Evolutionary conservation across 2,329 filamentous ascomycete species (phyloP).

Genomic region (Cercospora citrullina): DNA sequence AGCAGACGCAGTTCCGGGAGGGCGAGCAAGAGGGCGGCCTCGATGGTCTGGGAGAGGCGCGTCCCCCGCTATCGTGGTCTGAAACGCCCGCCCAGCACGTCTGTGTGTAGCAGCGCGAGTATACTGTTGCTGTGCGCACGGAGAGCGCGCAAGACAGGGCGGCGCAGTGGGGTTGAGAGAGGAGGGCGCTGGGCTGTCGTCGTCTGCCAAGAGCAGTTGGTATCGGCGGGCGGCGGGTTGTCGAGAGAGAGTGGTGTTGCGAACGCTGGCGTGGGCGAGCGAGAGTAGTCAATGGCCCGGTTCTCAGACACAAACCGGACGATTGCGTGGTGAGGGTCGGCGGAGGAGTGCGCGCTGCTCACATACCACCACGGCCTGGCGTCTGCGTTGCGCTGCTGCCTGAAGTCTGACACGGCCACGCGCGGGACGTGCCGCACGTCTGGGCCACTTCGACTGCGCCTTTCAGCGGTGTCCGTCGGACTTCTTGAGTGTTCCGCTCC

Average conservation of each 20-base stretch:
- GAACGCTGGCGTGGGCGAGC: not conserved
- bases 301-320: not conserved
- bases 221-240: not conserved
- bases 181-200: not conserved
- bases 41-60: not conserved
- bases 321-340: not conserved
- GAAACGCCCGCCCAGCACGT: not conserved
- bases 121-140: not conserved
- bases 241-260: not conserved
- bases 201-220: not conserved
- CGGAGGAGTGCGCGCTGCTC: not conserved
- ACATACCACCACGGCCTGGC: not conserved
- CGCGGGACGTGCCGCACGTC: not conserved
- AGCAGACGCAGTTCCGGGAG: not conserved
- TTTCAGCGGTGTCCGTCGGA: not conserved
- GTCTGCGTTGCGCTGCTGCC: slow-evolving; percentile 1
- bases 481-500: not conserved
- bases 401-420: not conserved
- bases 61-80: not conserved
- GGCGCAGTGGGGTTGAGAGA: not conserved
- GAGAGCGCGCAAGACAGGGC: not conserved
- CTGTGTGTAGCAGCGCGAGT: not conserved
- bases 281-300: not conserved
- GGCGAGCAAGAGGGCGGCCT: slow-evolving; percentile 3
- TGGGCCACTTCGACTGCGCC: not conserved